Conservation (phyloP, 2,329 filamentous ascomycete genomes). For the Cercospora canescens region DNA sequence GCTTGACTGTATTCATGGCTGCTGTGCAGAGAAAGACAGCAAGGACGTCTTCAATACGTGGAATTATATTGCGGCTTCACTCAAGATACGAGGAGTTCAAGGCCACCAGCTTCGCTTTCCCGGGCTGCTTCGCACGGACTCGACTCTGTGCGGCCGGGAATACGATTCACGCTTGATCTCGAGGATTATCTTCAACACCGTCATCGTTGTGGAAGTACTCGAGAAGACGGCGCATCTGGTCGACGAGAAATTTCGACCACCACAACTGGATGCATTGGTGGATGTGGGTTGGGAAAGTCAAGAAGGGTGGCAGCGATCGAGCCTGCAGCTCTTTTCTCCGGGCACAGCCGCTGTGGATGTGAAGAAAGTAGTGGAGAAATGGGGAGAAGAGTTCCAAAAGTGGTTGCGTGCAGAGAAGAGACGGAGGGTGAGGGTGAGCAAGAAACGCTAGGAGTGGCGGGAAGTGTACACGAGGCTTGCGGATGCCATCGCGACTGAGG, state of each 20-base stretch:
- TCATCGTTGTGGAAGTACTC: not conserved
- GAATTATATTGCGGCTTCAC: not conserved
- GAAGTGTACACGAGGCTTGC: not conserved
- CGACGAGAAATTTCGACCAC: not conserved
- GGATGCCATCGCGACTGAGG: too few species aligned
- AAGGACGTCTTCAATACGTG: not conserved
- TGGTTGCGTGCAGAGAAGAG: not conserved
- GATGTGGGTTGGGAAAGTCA: not conserved
- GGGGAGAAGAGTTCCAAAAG: not conserved
- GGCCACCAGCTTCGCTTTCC: not conserved
- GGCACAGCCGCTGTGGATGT: not conserved
- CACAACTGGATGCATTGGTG: not conserved
- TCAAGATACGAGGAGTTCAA: conserved; percentile 2
- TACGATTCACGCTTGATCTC: not conserved
- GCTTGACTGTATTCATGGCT: not conserved
- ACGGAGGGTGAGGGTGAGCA: not conserved
- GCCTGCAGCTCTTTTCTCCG: not conserved
- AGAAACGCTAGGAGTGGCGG: not conserved
- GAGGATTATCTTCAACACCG: not conserved
- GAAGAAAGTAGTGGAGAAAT: not conserved
- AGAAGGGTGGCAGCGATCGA: not conserved
- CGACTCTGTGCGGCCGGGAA: not conserved
- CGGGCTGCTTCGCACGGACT: not conserved
- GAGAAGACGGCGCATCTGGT: not conserved
- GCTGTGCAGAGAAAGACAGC: not conserved